Percentiles rank a stretch among this genome's conserved stretches.
Conservation (phyloP, 2,329 filamentous ascomycete genomes). For the Fusarium robinianum region DNA sequence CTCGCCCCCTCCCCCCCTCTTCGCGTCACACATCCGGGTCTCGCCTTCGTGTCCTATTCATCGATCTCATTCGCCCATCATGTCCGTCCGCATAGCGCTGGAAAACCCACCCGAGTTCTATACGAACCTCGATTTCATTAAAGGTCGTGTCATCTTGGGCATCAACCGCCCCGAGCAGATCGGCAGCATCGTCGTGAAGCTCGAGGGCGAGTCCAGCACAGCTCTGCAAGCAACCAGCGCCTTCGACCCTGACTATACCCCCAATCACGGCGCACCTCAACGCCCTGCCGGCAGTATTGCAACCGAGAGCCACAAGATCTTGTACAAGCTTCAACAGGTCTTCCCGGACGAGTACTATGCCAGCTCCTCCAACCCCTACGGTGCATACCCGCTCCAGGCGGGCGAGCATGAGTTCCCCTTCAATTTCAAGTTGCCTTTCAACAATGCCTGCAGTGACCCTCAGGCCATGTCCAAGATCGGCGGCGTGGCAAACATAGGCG, state of each 20-base stretch:
- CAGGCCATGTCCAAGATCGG: constrained; percentile 58
- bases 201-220: constrained; percentile 78
- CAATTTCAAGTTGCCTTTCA: constrained; percentile 76
- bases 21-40: constrained; percentile 14
- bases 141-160: constrained; percentile 61
- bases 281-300: constrained; percentile 49
- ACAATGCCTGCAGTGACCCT: constrained; percentile 69
- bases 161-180: constrained; percentile 71
- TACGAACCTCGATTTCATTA: constrained; percentile 77
- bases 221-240: constrained; percentile 59
- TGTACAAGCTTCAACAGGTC: constrained; percentile 75
- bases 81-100: constrained; percentile 70
- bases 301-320: constrained; percentile 69
- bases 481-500: constrained; percentile 58
- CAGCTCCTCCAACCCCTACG: constrained; percentile 47
- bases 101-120: constrained; percentile 72
- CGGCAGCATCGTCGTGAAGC: constrained; percentile 76
- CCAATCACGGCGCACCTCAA: constrained; percentile 35
- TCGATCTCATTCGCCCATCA: constrained; percentile 41
- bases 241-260: constrained; percentile 49
- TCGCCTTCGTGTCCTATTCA: neutral
- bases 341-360: constrained; percentile 63
- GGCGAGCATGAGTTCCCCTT: constrained; percentile 80
- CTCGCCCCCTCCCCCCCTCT: constrained; percentile 9
- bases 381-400: constrained; percentile 63